Percentiles rank a stretch among this genome's conserved stretches.
phyloP scores from a whole-genome alignment of 345 rosid species.

The Nephelium lappaceum region DNA sequence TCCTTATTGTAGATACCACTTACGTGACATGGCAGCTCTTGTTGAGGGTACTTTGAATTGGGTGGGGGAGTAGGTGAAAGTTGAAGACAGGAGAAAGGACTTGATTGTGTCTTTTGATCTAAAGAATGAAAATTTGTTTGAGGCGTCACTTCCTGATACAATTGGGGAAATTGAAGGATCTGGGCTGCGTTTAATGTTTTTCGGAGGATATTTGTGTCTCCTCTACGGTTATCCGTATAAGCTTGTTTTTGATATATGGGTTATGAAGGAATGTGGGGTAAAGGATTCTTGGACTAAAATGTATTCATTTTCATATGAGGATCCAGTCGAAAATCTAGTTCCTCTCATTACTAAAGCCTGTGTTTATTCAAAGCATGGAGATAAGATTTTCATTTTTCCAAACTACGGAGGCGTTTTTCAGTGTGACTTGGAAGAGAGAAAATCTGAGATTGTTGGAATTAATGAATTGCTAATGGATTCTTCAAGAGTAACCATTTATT shows the following conservation, averaged over 20 bases:
- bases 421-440: neutral
- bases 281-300: slow-evolving; percentile 1
- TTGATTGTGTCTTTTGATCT: neutral
- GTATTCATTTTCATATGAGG: neutral
- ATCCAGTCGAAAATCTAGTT: too few species aligned
- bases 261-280: neutral
- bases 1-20: neutral
- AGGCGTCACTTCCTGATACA: neutral
- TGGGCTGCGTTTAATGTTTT: neutral
- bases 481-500: neutral
- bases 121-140: neutral
- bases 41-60: neutral
- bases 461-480: neutral
- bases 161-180: neutral
- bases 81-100: too few species aligned
- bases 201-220: neutral
- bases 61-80: neutral
- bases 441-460: neutral
- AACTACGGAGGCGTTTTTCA: neutral
- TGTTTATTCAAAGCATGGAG: too few species aligned
- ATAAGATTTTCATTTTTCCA: too few species aligned
- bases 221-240: neutral
- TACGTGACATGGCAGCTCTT: neutral
- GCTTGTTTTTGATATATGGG: neutral
- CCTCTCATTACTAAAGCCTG: too few species aligned